phyloP scores from a whole-genome alignment of 768 basidiomycete genomes.

The Lyophyllum semitale region DNA sequence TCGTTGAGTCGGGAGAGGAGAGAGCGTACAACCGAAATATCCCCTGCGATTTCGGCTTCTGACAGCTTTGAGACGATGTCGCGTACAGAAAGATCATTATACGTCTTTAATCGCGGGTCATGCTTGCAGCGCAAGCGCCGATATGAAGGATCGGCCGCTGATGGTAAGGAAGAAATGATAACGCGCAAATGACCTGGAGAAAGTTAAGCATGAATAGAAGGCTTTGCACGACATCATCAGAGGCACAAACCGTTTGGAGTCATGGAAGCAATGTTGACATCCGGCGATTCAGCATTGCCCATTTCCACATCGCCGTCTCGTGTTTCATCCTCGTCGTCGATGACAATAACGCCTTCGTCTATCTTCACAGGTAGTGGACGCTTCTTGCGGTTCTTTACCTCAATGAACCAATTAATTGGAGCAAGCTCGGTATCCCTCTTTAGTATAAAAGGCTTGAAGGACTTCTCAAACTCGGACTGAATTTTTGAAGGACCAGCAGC shows the following conservation, averaged over 20 bases:
- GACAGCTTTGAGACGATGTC: conserved; percentile 62
- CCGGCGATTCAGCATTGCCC: conserved; percentile 19
- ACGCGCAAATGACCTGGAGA: conserved; percentile 38
- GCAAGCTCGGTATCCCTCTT: conserved; percentile 78
- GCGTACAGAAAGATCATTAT: conserved; percentile 37
- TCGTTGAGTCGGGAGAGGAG: conserved; percentile 64
- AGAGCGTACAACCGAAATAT: conserved; percentile 67
- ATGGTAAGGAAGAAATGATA: conserved; percentile 37
- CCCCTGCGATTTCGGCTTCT: conserved; percentile 78
- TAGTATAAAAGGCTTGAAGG: conserved; percentile 78
- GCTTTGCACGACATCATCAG: not conserved
- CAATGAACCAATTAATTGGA: conserved; percentile 69
- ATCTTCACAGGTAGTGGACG: conserved; percentile 16
- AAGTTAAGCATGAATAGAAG: conserved; percentile 3
- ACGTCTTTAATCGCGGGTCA: conserved; percentile 34
- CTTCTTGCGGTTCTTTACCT: conserved; percentile 27
- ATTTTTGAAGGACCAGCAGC: conserved; percentile 38
- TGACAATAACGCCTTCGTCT: conserved; percentile 54
- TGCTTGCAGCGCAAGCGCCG: conserved; percentile 16
- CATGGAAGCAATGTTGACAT: conserved; percentile 32
- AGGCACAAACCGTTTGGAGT: conserved; percentile 41
- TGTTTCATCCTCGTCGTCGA: conserved; percentile 39
- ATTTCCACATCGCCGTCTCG: conserved; percentile 23
- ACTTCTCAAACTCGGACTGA: conserved; percentile 67
- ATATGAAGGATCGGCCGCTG: conserved; percentile 21